A percentile compares a stretch with the other conserved stretches of the same genome.
phyloP scores from a whole-genome alignment of 441 rosid genomes.

The Kokia cookei region DNA sequence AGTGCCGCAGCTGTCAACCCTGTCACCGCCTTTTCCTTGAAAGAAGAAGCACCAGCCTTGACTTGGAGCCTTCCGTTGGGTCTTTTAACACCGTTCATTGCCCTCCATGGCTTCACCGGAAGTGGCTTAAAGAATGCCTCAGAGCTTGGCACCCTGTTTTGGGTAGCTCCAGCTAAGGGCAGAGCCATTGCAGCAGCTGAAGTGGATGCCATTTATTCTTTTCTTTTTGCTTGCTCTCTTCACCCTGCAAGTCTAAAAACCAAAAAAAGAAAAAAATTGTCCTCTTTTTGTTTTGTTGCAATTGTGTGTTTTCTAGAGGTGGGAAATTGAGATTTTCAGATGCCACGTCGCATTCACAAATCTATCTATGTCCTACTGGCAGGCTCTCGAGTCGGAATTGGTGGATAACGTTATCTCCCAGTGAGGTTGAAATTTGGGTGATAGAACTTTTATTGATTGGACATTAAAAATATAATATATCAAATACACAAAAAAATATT shows the following conservation, averaged over 20 bases:
- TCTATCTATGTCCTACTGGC: slow-evolving; percentile 47
- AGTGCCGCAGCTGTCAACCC: slow-evolving; percentile 69
- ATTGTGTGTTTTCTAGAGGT: slow-evolving; percentile 22
- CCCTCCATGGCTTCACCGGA: slow-evolving; percentile 37
- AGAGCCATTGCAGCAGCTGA: slow-evolving; percentile 56
- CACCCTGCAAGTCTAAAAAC: background rate
- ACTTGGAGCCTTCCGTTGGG: slow-evolving; percentile 37
- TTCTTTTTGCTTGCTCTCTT: background rate
- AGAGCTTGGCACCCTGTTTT: slow-evolving; percentile 25
- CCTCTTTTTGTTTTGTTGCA: background rate
- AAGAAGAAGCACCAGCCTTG: slow-evolving; percentile 39
- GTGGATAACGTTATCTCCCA: slow-evolving; percentile 58
- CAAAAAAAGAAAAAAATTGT: no score
- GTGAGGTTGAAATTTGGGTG: slow-evolving; percentile 2
- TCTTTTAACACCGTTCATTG: background rate
- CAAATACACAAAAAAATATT: no score
- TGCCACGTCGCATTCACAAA: slow-evolving; percentile 6
- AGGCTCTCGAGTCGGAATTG: slow-evolving; percentile 23
- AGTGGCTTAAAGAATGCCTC: slow-evolving; percentile 46
- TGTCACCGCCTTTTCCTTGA: slow-evolving; percentile 65
- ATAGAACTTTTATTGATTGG: no score
- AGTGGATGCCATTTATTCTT: slow-evolving; percentile 51
- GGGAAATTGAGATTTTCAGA: slow-evolving; percentile 1
- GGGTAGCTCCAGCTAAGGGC: slow-evolving; percentile 38
- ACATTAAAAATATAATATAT: no score